Conservation (phyloP, 768 basidiomycete genomes). For the Kwoniella heveanensis region DNA sequence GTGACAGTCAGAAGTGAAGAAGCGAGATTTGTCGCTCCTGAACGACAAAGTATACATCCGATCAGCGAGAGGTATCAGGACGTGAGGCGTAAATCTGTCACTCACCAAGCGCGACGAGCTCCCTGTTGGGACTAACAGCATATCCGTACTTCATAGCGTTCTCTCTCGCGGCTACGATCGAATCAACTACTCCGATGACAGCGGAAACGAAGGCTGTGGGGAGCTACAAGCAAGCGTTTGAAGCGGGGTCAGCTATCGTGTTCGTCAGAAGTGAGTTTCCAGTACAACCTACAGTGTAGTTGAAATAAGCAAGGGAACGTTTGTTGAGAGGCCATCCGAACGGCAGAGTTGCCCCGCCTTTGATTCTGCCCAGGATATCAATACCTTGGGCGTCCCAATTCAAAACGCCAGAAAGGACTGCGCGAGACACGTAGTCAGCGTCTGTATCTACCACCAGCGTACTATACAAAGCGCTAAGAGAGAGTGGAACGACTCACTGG, state of each 20-base stretch:
- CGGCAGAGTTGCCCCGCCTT: constrained; percentile 61
- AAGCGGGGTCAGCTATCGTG: neutral
- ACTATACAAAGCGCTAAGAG: neutral
- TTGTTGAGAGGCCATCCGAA: constrained; percentile 73
- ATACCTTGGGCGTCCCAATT: constrained; percentile 78
- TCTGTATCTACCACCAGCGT: neutral
- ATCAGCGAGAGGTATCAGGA: constrained; percentile 11
- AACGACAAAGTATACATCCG: neutral
- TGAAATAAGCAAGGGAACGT: constrained; percentile 67
- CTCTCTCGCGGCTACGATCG: constrained; percentile 93
- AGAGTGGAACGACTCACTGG: constrained; percentile 61
- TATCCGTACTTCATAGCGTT: constrained; percentile 82
- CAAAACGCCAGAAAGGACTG: constrained; percentile 72
- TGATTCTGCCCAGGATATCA: constrained; percentile 77
- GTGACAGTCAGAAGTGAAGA: constrained; percentile 70
- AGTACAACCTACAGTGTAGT: constrained; percentile 61
- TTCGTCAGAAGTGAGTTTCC: neutral
- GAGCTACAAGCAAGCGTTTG: constrained; percentile 31
- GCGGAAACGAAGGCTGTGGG: constrained; percentile 67
- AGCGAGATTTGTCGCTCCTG: constrained; percentile 72
- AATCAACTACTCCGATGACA: constrained; percentile 88
- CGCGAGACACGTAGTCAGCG: neutral
- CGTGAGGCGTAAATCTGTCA: neutral
- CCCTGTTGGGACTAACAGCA: constrained; percentile 88
- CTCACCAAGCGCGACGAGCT: constrained; percentile 81